Conservation (phyloP, 2,329 filamentous ascomycete genomes). For the Cercospora sojina region DNA sequence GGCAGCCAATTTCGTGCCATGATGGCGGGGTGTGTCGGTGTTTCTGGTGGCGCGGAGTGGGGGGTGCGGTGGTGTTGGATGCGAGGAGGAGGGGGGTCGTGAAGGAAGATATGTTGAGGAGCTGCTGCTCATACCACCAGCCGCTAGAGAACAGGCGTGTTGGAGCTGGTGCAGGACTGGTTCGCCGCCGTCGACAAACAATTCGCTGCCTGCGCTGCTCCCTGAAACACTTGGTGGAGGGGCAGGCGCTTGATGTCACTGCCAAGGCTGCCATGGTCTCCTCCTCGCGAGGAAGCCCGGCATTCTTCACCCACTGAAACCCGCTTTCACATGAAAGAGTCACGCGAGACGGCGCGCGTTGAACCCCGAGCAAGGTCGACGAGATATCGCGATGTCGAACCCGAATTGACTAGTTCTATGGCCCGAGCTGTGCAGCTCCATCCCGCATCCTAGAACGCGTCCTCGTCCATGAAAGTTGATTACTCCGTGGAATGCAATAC, state of each 20-base stretch:
- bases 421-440: neutral
- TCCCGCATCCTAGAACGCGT: neutral
- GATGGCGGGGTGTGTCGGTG: slow-evolving; percentile 3
- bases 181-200: neutral
- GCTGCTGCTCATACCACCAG: neutral
- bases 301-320: neutral
- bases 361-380: neutral
- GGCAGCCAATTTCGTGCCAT: slow-evolving; percentile 30
- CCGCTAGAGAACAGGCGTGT: neutral
- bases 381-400: neutral
- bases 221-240: neutral
- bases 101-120: neutral
- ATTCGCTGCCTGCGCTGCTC: neutral
- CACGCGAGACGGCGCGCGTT: neutral
- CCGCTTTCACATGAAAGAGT: neutral
- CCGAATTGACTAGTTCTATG: neutral
- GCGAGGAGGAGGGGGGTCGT: neutral
- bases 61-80: neutral
- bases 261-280: neutral
- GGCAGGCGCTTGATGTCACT: neutral
- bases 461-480: neutral
- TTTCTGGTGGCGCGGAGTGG: neutral
- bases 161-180: neutral
- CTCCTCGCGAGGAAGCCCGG: neutral
- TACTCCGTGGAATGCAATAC: neutral